Percentiles rank a stretch among this genome's conserved stretches.
Evolutionary conservation across 2,329 filamentous ascomycete genomes (phyloP).

Genomic region (Neonectria neomacrospora): DNA sequence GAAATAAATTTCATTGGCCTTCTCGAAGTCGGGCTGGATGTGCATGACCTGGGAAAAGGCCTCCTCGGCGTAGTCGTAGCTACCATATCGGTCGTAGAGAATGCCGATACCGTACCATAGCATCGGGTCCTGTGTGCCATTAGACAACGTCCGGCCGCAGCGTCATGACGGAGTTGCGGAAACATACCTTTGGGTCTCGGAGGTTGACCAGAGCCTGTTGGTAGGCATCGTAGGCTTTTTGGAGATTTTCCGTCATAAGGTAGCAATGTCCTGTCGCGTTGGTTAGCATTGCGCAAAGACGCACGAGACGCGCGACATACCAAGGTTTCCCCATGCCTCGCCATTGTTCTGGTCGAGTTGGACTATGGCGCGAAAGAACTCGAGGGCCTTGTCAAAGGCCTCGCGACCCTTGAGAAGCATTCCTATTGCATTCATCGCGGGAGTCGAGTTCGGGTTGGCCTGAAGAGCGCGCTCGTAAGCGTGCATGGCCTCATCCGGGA

Average conservation of each 20-base stretch:
- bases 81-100: conserved; percentile 95
- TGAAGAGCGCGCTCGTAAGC: conserved; percentile 91
- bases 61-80: conserved; percentile 95
- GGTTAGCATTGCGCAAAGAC: conserved; percentile 31
- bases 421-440: conserved; percentile 94
- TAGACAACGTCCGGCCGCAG: conserved; percentile 13
- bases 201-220: conserved; percentile 95
- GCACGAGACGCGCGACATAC: conserved; percentile 60
- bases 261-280: conserved; percentile 84
- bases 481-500: conserved; percentile 86
- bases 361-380: conserved; percentile 90
- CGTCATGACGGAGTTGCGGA: background rate
- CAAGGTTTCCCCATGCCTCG: conserved; percentile 95
- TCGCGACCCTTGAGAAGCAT: conserved; percentile 91
- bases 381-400: conserved; percentile 92
- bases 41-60: conserved; percentile 99
- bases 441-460: conserved; percentile 88
- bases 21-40: conserved; percentile 97
- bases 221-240: conserved; percentile 96
- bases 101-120: conserved; percentile 99
- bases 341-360: conserved; percentile 91
- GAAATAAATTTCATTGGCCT: conserved; percentile 99
- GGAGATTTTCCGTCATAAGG: conserved; percentile 97
- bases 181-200: conserved; percentile 86
- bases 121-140: conserved; percentile 79